Percentiles rank a stretch among this genome's conserved stretches.
Evolutionary conservation across 257 asterid genomes (phyloP).

Genomic region (Vinca minor): DNA sequence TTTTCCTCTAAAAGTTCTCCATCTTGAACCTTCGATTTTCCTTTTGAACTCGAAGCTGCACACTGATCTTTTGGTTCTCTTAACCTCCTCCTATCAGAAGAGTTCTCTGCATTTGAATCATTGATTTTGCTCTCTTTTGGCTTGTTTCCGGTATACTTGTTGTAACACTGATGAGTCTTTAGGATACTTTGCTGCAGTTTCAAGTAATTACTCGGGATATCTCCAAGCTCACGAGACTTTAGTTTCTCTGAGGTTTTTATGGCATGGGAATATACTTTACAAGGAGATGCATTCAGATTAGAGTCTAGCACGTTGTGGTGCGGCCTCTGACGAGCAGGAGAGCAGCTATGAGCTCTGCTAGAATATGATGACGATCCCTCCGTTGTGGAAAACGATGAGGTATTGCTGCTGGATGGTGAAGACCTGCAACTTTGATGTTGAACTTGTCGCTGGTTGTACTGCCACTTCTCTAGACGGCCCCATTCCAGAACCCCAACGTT

Average conservation of each 20-base stretch:
- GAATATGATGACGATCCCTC: conserved; percentile 37
- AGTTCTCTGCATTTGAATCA: conserved; percentile 13
- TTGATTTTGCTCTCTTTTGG: conserved; percentile 15
- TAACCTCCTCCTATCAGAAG: neutral
- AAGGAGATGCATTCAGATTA: conserved; percentile 21
- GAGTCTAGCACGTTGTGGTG: conserved; percentile 17
- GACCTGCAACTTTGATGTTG: conserved; percentile 16
- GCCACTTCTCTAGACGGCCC: conserved; percentile 69
- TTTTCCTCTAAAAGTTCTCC: conserved; percentile 2
- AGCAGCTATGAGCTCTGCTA: conserved; percentile 19
- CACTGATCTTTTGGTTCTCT: neutral
- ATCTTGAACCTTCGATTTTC: conserved; percentile 5
- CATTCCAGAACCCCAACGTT: conserved; percentile 71
- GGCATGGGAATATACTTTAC: conserved; percentile 18
- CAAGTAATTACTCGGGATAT: conserved; percentile 19
- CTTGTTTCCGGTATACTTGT: conserved; percentile 16
- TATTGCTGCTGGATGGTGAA: conserved; percentile 38
- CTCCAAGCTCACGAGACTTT: conserved; percentile 19
- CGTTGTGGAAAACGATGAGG: conserved; percentile 27
- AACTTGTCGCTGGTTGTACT: conserved; percentile 25
- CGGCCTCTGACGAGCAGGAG: conserved; percentile 20
- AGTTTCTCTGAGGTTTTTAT: conserved; percentile 15
- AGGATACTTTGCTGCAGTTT: conserved; percentile 20
- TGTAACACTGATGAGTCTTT: conserved; percentile 23
- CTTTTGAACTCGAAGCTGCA: conserved; percentile 1